Percentiles rank a stretch among this genome's conserved stretches.
These are phyloP conservation scores for Erythrobasidium yunnanense DNA, from an alignment of 768 basidiomycete genomes.

Conservation along the genomic window DNA sequence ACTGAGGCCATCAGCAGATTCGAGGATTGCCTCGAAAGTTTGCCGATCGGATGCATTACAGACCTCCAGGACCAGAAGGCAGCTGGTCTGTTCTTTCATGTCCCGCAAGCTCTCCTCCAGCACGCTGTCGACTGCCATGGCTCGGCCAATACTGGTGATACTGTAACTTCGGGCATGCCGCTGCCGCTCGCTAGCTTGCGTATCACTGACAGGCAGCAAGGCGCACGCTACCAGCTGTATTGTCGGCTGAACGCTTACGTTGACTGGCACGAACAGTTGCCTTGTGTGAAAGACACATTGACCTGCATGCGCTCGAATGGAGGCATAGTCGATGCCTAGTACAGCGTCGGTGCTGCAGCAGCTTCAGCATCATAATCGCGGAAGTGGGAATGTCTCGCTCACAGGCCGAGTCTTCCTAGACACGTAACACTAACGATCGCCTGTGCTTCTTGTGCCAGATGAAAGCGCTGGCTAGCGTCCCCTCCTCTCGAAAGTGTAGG, in stretches of 20 bases:
- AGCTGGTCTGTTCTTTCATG: constrained; percentile 54
- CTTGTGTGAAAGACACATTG: constrained; percentile 83
- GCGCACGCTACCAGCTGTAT: constrained; percentile 78
- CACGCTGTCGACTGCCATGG: constrained; percentile 39
- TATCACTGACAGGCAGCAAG: constrained; percentile 47
- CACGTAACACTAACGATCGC: too few species aligned
- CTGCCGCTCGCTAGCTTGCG: background rate
- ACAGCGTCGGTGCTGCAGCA: too few species aligned
- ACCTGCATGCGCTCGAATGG: constrained; percentile 66
- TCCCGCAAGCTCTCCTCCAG: constrained; percentile 41
- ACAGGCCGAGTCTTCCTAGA: too few species aligned
- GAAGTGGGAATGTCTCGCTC: too few species aligned
- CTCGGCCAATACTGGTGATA: constrained; percentile 29
- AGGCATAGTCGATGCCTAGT: constrained; percentile 53
- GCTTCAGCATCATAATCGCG: too few species aligned
- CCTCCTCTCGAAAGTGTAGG: too few species aligned
- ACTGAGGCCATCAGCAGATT: constrained; percentile 34
- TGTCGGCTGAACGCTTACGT: constrained; percentile 91
- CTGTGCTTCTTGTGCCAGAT: too few species aligned
- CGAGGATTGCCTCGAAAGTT: constrained; percentile 78
- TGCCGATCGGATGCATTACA: constrained; percentile 73
- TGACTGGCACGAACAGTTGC: constrained; percentile 73
- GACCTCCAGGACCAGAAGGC: constrained; percentile 80
- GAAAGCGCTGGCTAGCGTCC: too few species aligned
- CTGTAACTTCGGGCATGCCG: background rate